These are phyloP conservation scores for Neopestalotiopsis sp. DNA, from an alignment of 2,329 filamentous ascomycete genomes.

Conservation along the genomic window DNA sequence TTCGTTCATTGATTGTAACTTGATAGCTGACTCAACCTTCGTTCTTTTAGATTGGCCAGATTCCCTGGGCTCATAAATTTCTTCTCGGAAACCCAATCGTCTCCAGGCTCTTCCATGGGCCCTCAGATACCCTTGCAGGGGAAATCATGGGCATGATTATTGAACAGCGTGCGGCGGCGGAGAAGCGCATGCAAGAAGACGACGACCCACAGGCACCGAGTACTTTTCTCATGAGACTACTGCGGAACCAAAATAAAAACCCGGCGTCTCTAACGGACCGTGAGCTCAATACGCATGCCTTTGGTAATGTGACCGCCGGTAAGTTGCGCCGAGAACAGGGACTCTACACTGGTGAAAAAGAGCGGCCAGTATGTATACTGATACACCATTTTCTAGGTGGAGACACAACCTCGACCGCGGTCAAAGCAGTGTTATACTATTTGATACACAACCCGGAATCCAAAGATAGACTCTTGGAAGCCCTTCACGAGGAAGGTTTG, in stretches of 20 bases:
- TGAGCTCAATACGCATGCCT: slow-evolving; percentile 18
- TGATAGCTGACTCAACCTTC: not conserved
- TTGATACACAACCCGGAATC: slow-evolving; percentile 10
- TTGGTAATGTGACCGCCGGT: slow-evolving; percentile 15
- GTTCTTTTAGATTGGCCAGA: not conserved
- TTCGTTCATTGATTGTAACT: not conserved
- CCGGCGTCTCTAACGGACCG: slow-evolving; percentile 16
- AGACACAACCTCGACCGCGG: slow-evolving; percentile 16
- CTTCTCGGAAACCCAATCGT: slow-evolving; percentile 11
- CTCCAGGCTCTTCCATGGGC: not conserved
- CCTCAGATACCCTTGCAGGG: not conserved
- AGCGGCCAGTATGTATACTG: not conserved
- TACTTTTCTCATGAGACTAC: slow-evolving; percentile 16
- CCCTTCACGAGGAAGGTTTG: not conserved
- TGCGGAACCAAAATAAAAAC: slow-evolving; percentile 17
- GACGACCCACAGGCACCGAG: not conserved
- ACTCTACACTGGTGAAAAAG: not conserved
- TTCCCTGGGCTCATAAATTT: slow-evolving; percentile 16
- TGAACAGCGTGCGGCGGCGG: slow-evolving; percentile 4
- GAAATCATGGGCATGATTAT: slow-evolving; percentile 12
- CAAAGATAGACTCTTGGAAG: not conserved
- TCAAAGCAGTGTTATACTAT: slow-evolving; percentile 10
- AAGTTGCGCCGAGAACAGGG: not conserved
- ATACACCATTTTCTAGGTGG: not conserved
- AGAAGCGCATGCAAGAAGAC: slow-evolving; percentile 8